Evolutionary conservation across 1,284 basidiomycete genomes (phyloP), one percentile per base, ranked within the genome.

Genomic region (Boletus sp.): DNA sequence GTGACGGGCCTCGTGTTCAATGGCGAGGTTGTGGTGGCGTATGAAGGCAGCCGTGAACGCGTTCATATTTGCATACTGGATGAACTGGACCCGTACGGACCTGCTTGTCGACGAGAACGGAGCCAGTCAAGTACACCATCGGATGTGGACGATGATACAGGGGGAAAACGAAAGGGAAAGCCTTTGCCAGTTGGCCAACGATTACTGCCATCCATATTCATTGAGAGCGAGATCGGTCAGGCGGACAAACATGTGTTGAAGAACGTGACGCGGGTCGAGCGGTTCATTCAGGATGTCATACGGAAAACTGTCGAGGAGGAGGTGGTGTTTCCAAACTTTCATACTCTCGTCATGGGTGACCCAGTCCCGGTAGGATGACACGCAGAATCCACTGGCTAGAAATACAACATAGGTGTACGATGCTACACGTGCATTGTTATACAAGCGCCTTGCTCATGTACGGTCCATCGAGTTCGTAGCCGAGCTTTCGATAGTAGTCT

Each of bases 201-300:
- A 20, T 71, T 99, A 23, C 71, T 99, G n/a, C 91, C 91, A 1
- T 81, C 82, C n/a, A 87, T 98, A 48, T 81, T 86, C 57, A 94
- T 99, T 63, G 95, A 99, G 69, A 92, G 88, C 62, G 92, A 96
- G 70, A 95, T 99, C 44, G 96, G 96, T 1, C 91, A 97, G 72
- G 75, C 87, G 23, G 94, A 97, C 65, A 96, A 94, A 57, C 94
- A 98, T 71, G 91, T 96, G 3, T 67, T 99, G 57, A 90, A 93
- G 66, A 99, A 99, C 57, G 96, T 99, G 16, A 94, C 91, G 4
- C 86, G 96, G 55, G 91, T 99, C 27, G 96, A 99, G 69, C 77
- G 88, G 48, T 99, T 99, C 67, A 90, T 98, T 43, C 86, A 93
- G 64, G 94, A 99, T 59, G 87, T 96, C 35, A 86, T 98, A 49